Evolutionary conservation across 2,329 filamentous ascomycete genomes (phyloP).

Genomic region (Pseudogymnoascus sp.): DNA sequence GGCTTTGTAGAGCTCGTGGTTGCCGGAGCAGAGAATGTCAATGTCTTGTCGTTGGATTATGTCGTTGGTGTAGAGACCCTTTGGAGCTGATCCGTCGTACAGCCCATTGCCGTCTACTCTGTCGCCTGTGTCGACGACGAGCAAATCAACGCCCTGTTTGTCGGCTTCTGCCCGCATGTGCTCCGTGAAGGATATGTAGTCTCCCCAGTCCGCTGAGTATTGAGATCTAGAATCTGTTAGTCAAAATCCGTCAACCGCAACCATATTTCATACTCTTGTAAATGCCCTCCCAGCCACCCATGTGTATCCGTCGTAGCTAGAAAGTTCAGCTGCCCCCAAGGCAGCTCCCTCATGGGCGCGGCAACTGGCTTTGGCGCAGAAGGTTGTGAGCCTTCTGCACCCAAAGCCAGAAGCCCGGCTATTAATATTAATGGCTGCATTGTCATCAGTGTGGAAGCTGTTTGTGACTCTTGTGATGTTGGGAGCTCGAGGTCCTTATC

Average conservation of each 20-base stretch:
- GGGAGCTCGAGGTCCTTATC: neutral
- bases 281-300: slow-evolving; percentile 89
- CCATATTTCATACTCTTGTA: slow-evolving; percentile 62
- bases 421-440: neutral
- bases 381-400: slow-evolving; percentile 51
- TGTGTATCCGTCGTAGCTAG: slow-evolving; percentile 95
- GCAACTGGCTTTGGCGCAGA: slow-evolving; percentile 68
- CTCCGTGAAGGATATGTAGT: slow-evolving; percentile 87
- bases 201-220: slow-evolving; percentile 95
- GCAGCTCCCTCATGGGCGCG: slow-evolving; percentile 74
- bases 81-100: slow-evolving; percentile 82
- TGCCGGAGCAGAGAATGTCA: slow-evolving; percentile 80
- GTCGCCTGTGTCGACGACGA: slow-evolving; percentile 92
- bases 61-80: slow-evolving; percentile 80
- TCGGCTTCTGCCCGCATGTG: slow-evolving; percentile 77
- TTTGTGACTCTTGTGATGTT: neutral
- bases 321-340: slow-evolving; percentile 91
- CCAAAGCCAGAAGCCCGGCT: neutral
- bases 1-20: slow-evolving; percentile 87
- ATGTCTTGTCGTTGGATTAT: slow-evolving; percentile 77
- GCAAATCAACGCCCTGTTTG: slow-evolving; percentile 67
- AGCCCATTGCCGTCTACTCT: slow-evolving; percentile 90
- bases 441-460: neutral
- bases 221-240: slow-evolving; percentile 52
- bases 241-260: neutral